phyloP scores from a whole-genome alignment of 2,329 filamentous ascomycete species.

The Claviceps sp. region DNA sequence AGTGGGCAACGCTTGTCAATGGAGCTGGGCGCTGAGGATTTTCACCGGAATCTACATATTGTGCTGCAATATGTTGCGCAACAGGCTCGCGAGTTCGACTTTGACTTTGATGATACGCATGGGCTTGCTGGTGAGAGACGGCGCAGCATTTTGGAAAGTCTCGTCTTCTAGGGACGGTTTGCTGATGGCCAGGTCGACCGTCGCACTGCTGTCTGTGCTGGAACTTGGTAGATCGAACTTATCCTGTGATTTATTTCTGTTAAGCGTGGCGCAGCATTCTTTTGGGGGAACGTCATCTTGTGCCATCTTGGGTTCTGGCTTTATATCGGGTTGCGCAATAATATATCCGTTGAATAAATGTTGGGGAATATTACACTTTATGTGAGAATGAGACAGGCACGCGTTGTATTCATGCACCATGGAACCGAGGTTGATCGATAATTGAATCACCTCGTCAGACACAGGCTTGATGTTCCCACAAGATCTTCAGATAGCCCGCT shows the following conservation, averaged over 20 bases:
- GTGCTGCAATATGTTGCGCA: conserved; percentile 11
- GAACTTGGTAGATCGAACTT: no score
- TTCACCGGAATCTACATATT: conserved; percentile 9
- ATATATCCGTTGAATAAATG: no score
- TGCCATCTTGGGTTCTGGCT: no score
- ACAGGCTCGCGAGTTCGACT: conserved; percentile 7
- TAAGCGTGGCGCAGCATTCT: not conserved
- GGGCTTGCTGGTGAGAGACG: not conserved
- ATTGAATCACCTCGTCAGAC: not conserved
- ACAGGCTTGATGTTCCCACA: not conserved
- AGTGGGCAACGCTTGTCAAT: conserved; percentile 24
- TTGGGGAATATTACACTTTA: no score
- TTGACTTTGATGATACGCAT: not conserved
- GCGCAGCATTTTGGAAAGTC: conserved; percentile 1
- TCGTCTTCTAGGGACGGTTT: not conserved
- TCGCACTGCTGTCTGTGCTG: not conserved
- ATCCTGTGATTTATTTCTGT: not conserved
- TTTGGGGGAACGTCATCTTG: not conserved
- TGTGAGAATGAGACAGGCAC: no score
- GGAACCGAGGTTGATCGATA: not conserved
- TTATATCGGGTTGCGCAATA: no score
- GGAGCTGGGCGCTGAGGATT: conserved; percentile 13
- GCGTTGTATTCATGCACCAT: no score
- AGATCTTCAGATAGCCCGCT: no score
- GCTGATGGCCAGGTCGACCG: not conserved